phyloP scores from a whole-genome alignment of 1,284 basidiomycete genomes.

The Malassezia brasiliensis region DNA sequence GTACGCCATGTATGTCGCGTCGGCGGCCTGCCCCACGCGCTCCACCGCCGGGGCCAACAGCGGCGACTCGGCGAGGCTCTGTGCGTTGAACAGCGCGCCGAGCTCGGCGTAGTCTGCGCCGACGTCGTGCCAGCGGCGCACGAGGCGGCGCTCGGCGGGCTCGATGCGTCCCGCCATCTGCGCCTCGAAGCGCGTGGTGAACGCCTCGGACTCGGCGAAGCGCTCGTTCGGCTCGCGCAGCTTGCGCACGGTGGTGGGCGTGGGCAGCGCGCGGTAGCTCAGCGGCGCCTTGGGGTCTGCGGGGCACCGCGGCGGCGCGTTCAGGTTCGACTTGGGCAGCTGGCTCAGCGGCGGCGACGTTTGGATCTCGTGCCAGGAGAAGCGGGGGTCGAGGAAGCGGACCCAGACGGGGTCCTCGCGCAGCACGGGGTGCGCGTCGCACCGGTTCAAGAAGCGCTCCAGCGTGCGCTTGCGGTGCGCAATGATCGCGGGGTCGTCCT shows the following conservation, averaged over 20 bases:
- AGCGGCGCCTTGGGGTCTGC: conserved; percentile 65
- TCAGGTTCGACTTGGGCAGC: conserved; percentile 87
- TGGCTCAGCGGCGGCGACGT: conserved; percentile 66
- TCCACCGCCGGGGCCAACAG: conserved; percentile 69
- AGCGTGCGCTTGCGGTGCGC: conserved; percentile 84
- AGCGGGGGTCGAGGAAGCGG: conserved; percentile 85
- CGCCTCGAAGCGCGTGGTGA: conserved; percentile 88
- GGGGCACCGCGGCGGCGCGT: conserved; percentile 87
- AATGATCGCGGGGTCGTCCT: conserved; percentile 88
- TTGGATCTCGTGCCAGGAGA: conserved; percentile 62
- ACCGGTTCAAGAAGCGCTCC: conserved; percentile 82
- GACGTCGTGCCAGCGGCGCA: conserved; percentile 87
- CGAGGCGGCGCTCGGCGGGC: conserved; percentile 78
- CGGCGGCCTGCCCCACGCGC: conserved; percentile 87
- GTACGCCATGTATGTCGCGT: conserved; percentile 85
- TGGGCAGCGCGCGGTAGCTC: conserved; percentile 74
- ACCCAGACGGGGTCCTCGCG: conserved; percentile 90
- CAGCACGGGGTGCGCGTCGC: conserved; percentile 79
- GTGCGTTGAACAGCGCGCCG: conserved; percentile 88
- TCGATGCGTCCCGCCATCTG: conserved; percentile 88
- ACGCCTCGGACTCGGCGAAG: conserved; percentile 89
- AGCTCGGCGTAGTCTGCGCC: conserved; percentile 87
- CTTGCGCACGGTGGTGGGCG: conserved; percentile 56
- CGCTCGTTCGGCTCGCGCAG: conserved; percentile 51
- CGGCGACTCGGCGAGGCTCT: conserved; percentile 73